A percentile compares a stretch with the other conserved stretches of the same genome.
phyloP scores from a whole-genome alignment of 2,329 filamentous ascomycete genomes.

The Calonectria multiphialidica region DNA sequence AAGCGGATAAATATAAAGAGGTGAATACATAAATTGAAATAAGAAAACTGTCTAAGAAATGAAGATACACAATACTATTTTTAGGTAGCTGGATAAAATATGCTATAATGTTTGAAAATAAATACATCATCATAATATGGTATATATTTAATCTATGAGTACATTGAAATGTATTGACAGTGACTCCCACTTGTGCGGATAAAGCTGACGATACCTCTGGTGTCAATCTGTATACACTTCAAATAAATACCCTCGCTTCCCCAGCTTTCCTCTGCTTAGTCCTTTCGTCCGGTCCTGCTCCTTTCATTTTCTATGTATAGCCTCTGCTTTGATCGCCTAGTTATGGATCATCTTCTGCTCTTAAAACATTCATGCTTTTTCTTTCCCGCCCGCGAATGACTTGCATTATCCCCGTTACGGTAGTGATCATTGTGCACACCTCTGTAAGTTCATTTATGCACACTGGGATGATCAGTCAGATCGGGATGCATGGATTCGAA shows the following conservation, averaged over 20 bases:
- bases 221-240: not conserved
- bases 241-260: not conserved
- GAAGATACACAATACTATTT: too few relatives aligned
- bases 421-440: not conserved
- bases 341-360: not conserved
- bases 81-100: too few relatives aligned
- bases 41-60: too few relatives aligned
- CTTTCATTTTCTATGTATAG: not conserved
- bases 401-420: not conserved
- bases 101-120: too few relatives aligned
- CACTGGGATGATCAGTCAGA: not conserved
- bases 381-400: not conserved
- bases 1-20: too few relatives aligned
- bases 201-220: too few relatives aligned
- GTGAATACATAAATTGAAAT: too few relatives aligned
- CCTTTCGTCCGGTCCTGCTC: not conserved
- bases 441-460: constrained; percentile 1
- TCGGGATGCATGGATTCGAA: constrained; percentile 7
- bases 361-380: not conserved
- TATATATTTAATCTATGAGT: too few relatives aligned
- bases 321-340: not conserved
- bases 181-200: too few relatives aligned
- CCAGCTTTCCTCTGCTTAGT: not conserved
- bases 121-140: too few relatives aligned
- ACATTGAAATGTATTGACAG: too few relatives aligned